Evolutionary conservation across 768 basidiomycete species (phyloP), one percentile per base, ranked within the genome.

Genomic region (Agaricus blazei): DNA sequence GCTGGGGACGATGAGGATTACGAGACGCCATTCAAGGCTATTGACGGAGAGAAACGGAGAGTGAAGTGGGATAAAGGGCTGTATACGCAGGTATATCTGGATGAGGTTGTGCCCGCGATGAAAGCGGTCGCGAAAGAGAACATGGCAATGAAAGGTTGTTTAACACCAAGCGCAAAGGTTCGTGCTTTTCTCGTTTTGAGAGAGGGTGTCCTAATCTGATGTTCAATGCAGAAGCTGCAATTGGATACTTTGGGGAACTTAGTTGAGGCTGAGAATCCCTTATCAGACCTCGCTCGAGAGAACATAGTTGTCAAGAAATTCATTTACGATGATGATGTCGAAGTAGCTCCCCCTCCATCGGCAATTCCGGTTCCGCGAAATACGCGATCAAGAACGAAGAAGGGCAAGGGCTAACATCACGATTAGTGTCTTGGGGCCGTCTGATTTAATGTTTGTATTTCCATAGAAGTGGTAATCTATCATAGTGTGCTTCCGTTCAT

Each of bases 1-100:
- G 80, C 90, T 3, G 91, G 90, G 2, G 90, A 93, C 26, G 88
- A 90, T 27, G 90, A 86, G 61, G 89, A 90, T 57, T 90, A 90
- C 60, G 76, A 78, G 62, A 88, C 87, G 9, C 88, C 89, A 36
- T 52, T 68, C 52, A 83, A 81, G 66, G 66, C 72, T 14, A 65
- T 71, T 19, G 72, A 70, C 27, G 71, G 65, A 19, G 70, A 71
- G 47, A 69, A 71, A 63, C 80, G 84, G 64, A 74, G 83, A 52
- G 90, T 93, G 42, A 87, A 88, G 65, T 93, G 90, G 90, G 81
- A 90, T 63, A 75, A 75, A 47, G 85, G 85, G 11, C 70, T 92
- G 59, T 81, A 76, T 44, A 85, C 81, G 9, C 75, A 75, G 5
- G 73, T 85, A 26, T 84, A 76, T 64, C 66, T 90, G 29, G 84